These are phyloP conservation scores for Neofusicoccum sp. DNA, from an alignment of 2,329 filamentous ascomycete species.

Conservation along the genomic window DNA sequence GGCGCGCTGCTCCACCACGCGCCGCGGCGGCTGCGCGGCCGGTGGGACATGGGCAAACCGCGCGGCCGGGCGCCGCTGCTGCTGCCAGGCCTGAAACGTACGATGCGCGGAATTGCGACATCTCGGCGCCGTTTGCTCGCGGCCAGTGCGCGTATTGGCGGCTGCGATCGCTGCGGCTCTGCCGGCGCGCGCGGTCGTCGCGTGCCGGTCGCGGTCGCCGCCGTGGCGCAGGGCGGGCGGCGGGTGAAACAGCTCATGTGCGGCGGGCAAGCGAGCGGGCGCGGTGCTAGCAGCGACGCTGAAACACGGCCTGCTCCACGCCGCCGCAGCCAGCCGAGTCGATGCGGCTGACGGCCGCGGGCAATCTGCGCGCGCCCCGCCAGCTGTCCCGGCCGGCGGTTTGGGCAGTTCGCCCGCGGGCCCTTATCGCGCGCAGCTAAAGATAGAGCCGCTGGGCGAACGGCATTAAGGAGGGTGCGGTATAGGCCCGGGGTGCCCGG, in stretches of 20 bases:
- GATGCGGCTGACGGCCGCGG: neutral
- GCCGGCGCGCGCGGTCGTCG: neutral
- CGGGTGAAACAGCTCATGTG: constrained; percentile 11
- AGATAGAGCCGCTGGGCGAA: constrained; percentile 2
- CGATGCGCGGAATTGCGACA: constrained; percentile 16
- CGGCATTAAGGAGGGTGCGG: constrained; percentile 1
- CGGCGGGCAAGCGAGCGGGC: neutral
- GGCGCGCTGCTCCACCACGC: too few species aligned
- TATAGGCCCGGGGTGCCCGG: neutral
- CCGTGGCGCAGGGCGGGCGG: neutral
- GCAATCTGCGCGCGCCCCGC: neutral
- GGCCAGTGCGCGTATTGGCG: constrained; percentile 11
- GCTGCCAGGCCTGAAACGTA: constrained; percentile 6
- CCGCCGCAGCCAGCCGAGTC: neutral
- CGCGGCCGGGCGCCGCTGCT: constrained; percentile 9
- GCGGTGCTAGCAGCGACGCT: neutral
- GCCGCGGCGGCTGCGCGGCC: neutral
- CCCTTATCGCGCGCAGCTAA: constrained; percentile 14
- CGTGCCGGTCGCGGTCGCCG: neutral
- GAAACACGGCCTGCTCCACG: constrained; percentile 9
- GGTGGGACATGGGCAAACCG: constrained; percentile 12
- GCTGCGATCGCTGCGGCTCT: neutral
- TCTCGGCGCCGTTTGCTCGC: constrained; percentile 10
- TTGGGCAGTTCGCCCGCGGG: constrained; percentile 5
- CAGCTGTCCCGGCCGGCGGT: neutral